Conservation (phyloP, 257 asterid genomes). For the Apocynum venetum region DNA sequence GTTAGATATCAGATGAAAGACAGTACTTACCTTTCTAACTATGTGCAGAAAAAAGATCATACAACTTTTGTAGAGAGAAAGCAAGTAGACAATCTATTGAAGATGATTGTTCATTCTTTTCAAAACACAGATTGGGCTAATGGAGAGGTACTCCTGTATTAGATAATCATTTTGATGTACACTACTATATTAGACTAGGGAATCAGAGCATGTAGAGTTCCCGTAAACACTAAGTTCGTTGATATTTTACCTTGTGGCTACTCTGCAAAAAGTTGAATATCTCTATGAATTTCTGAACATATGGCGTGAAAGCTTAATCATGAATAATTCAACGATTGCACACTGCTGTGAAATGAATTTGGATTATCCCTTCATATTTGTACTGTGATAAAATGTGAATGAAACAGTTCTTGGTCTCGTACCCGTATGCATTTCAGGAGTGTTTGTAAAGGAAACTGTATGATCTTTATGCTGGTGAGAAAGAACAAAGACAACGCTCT, state of each 20-base stretch:
- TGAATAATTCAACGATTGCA: background rate
- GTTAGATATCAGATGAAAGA: background rate
- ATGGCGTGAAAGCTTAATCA: background rate
- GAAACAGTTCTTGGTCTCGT: too few species aligned
- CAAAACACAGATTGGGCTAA: background rate
- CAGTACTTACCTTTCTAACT: background rate
- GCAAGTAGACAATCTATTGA: background rate
- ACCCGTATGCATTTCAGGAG: too few species aligned
- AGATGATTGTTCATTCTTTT: background rate
- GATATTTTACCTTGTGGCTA: background rate
- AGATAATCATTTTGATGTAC: background rate
- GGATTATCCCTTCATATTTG: background rate
- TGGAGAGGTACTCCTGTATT: background rate
- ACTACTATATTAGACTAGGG: background rate
- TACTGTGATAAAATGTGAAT: background rate
- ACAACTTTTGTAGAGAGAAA: background rate
- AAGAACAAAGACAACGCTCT: too few species aligned
- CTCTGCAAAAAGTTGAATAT: background rate
- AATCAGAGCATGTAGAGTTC: background rate
- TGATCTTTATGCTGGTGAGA: too few species aligned
- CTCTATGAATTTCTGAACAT: background rate
- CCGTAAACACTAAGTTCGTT: background rate
- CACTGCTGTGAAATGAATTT: background rate
- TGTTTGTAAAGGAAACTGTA: too few species aligned
- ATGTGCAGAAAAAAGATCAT: background rate